These are phyloP conservation scores for Otatea glauca DNA, from an alignment of 176 grass and related monocot genomes.

Conservation along the genomic window DNA sequence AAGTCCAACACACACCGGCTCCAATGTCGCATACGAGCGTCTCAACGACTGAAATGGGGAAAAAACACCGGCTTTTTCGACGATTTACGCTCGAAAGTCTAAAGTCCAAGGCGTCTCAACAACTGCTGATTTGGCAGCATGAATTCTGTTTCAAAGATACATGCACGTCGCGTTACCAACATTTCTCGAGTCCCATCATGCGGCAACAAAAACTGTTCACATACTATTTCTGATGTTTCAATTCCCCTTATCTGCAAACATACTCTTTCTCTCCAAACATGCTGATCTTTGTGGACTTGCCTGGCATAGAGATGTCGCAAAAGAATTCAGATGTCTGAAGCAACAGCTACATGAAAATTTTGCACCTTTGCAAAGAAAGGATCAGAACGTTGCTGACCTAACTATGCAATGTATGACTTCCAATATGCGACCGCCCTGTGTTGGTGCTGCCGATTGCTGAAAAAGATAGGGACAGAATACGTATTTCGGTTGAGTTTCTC, in stretches of 20 bases:
- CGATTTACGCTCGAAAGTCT: neutral
- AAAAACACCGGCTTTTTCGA: neutral
- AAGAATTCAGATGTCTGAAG: slow-evolving; percentile 11
- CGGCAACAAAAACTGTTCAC: neutral
- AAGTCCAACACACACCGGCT: neutral
- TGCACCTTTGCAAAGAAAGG: neutral
- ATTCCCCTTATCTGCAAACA: too few relatives aligned
- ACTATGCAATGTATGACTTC: neutral
- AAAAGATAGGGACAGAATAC: neutral
- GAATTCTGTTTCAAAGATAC: slow-evolving; percentile 14
- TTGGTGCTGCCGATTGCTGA: neutral
- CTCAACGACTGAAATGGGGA: neutral
- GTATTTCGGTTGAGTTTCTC: neutral
- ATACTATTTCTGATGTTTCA: too few relatives aligned
- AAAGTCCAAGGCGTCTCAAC: neutral
- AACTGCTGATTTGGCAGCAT: neutral
- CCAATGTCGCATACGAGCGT: slow-evolving; percentile 34
- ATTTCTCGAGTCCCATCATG: neutral
- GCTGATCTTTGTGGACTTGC: neutral
- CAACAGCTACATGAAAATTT: neutral
- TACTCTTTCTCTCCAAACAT: too few relatives aligned
- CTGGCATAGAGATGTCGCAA: neutral
- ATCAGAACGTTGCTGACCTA: neutral
- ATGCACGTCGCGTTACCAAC: neutral
- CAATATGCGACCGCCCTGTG: neutral